phyloP scores from a whole-genome alignment of 192 early-diverging fungal genomes.

The Funneliformis mosseae region DNA sequence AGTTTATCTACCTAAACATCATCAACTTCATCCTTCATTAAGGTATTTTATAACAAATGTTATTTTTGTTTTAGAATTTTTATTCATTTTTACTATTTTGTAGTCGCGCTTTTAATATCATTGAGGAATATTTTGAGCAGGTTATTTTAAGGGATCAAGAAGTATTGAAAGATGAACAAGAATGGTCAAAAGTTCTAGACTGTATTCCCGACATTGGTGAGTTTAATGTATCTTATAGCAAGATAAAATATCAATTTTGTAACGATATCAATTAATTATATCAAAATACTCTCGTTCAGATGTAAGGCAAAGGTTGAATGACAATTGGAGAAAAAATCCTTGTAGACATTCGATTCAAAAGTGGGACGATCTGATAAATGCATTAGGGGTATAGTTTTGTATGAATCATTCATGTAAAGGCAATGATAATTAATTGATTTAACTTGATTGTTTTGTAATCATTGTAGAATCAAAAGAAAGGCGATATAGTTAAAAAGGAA shows the following conservation, averaged over 20 bases:
- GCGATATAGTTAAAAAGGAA: slow-evolving; percentile 58
- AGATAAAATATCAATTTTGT: background rate
- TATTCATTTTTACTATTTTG: background rate
- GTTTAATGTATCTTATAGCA: background rate
- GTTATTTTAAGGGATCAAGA: slow-evolving; percentile 74
- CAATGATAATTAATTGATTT: background rate
- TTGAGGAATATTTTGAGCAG: slow-evolving; percentile 74
- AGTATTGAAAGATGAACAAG: slow-evolving; percentile 59
- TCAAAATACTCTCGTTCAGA: slow-evolving; percentile 1
- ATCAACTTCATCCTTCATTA: slow-evolving; percentile 70
- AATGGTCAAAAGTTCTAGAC: slow-evolving; percentile 77
- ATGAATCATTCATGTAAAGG: too few relatives aligned
- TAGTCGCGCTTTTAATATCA: slow-evolving; percentile 64
- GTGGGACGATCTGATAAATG: slow-evolving; percentile 49
- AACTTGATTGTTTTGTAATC: background rate
- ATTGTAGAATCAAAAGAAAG: slow-evolving; percentile 39
- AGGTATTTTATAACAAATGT: slow-evolving; percentile 47
- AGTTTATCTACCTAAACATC: slow-evolving; percentile 62
- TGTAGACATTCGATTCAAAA: slow-evolving; percentile 39
- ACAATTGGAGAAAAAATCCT: slow-evolving; percentile 45
- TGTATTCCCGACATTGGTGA: slow-evolving; percentile 79
- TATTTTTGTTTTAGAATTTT: background rate
- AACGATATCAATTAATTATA: background rate
- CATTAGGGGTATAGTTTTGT: slow-evolving; percentile 21
- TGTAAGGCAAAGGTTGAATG: slow-evolving; percentile 39